phyloP scores from a whole-genome alignment of 768 basidiomycete genomes.

The Lentinula raphanica region DNA sequence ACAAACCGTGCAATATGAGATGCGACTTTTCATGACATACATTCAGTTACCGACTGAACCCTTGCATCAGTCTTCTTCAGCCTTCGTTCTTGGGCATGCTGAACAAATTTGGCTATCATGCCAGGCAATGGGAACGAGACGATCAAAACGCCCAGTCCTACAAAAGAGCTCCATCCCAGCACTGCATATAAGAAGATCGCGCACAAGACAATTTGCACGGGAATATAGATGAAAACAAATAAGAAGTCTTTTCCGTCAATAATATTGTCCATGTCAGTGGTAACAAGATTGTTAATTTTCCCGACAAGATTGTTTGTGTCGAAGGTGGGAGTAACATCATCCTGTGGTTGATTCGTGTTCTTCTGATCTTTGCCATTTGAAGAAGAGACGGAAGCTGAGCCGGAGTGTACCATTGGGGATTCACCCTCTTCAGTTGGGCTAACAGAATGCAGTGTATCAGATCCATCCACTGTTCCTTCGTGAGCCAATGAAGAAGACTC shows the following conservation, averaged over 20 bases:
- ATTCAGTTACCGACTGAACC: conserved; percentile 57
- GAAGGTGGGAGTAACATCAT: background rate
- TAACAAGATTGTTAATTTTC: conserved; percentile 66
- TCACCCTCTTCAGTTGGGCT: background rate
- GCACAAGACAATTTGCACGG: conserved; percentile 33
- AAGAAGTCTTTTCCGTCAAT: conserved; percentile 31
- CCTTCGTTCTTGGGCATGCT: conserved; percentile 40
- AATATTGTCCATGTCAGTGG: conserved; percentile 45
- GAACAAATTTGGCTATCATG: conserved; percentile 42
- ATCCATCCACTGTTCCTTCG: background rate
- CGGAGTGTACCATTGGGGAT: background rate
- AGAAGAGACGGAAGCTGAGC: background rate
- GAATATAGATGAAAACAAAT: conserved; percentile 28
- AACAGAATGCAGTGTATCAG: background rate
- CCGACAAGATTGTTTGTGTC: conserved; percentile 51
- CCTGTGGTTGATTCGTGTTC: background rate
- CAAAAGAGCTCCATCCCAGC: conserved; percentile 49
- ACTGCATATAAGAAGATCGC: conserved; percentile 40
- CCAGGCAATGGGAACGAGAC: conserved; percentile 54
- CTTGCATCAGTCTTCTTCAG: conserved; percentile 58
- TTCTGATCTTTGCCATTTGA: background rate
- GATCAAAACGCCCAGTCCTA: conserved; percentile 50
- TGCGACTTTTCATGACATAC: no score
- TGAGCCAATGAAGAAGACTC: background rate
- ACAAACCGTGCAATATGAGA: conserved; percentile 9